A percentile compares a stretch with the other conserved stretches of the same genome.
Conservation (phyloP, 2,329 filamentous ascomycete species). For the Exophiala lecanii-corni region DNA sequence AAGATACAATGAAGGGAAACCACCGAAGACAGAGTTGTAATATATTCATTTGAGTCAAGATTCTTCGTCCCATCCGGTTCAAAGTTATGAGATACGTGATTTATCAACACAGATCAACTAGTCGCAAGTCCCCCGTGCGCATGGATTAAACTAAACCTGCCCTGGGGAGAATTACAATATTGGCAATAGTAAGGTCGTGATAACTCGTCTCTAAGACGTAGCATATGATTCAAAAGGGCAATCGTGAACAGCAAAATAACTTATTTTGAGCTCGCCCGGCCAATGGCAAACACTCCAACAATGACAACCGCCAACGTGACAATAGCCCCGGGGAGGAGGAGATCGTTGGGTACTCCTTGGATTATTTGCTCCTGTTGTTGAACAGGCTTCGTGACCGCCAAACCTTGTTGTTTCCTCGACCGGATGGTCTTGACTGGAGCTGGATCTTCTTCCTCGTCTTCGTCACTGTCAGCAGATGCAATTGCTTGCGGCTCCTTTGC, state of each 20-base stretch:
- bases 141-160: too few relatives aligned
- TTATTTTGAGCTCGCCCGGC: slow-evolving; percentile 44
- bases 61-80: not conserved
- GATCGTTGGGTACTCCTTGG: slow-evolving; percentile 85
- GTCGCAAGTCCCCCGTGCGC: too few relatives aligned
- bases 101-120: too few relatives aligned
- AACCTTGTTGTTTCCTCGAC: slow-evolving; percentile 16
- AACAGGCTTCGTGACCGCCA: slow-evolving; percentile 42
- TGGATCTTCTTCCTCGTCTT: slow-evolving; percentile 37
- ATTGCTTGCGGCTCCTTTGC: slow-evolving; percentile 35
- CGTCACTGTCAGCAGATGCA: slow-evolving; percentile 55
- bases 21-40: too few relatives aligned
- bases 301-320: slow-evolving; percentile 94
- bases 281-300: slow-evolving; percentile 84
- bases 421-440: slow-evolving; percentile 13
- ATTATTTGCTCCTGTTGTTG: slow-evolving; percentile 70
- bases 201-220: too few relatives aligned
- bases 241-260: not conserved
- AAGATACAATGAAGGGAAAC: too few relatives aligned
- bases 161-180: too few relatives aligned
- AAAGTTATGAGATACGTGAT: too few relatives aligned
- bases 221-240: not conserved
- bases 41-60: not conserved
- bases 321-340: slow-evolving; percentile 88
- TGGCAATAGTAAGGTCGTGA: not conserved